Base-by-base conservation (phyloP, 129 eudicot species). In the Pulicaria dysenterica region DNA sequence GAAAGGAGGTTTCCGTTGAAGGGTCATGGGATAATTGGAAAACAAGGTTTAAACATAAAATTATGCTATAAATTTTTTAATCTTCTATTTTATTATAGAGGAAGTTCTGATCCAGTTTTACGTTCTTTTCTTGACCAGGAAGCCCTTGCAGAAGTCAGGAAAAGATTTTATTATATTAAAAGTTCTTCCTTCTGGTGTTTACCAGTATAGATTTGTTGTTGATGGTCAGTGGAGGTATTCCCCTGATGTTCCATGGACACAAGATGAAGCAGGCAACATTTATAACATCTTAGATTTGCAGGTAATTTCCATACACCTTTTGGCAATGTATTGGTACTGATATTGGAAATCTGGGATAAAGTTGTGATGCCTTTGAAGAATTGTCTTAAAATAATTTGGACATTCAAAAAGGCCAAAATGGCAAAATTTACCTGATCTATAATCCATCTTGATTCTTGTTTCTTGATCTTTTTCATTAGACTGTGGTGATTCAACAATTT, bases 1-100 rank as follows among this genome's bases (percentile, higher is more conserved):
- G 91, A 67, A 90, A 88, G 58, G 99, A 94, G 51, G 97, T 94
- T 71, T 74, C 91, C 43, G 97, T 94, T 38, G 99, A 94, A 79
- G 99, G 99, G 0, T 90, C 99, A 56, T 94, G 99, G 99, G 99
- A 94, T 78, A 76, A 85, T 64, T 94, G 99, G 99, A 94, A 90
- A 79, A 75, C 94, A 67, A 94, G 99, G 99, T 94, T 17, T 55
- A 62, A 19, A 51, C 11, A 19, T 56, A 4, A 11, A 6, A 16
- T 47, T 11, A 39, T 67, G 8, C 40, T 67, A 3, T 49, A 12
- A 41, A 8, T 58, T 62, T 56, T 36, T 38, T 42, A 42, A 19
- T 71, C 67, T 45, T 17, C n/a, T 6, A 5, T 31, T 47, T 13
- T 36, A 51, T 6, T 14, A 42, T 60, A 47, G 7, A 58, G 2